Conservation (phyloP, 352 stramenopile species). For the Globisporangium spiculum region DNA sequence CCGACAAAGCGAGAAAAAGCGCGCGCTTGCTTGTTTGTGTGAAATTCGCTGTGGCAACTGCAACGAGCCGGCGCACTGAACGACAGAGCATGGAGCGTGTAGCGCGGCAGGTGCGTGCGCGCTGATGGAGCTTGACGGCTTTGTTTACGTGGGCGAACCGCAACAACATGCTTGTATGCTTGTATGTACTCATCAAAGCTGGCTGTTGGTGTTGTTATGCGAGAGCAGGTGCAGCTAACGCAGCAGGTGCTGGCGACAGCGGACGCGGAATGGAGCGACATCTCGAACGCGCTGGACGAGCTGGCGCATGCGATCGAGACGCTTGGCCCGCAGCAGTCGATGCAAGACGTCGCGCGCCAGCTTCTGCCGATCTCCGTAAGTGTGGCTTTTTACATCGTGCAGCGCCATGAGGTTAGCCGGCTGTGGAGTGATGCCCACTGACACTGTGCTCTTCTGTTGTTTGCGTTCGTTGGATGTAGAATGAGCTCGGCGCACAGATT, state of each 20-base stretch:
- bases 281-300: conserved; percentile 36
- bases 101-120: conserved; percentile 17
- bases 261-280: conserved; percentile 41
- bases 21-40: too few species aligned
- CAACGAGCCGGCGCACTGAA: not conserved
- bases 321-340: conserved; percentile 22
- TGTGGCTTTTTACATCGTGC: not conserved
- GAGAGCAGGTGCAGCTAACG: conserved; percentile 35
- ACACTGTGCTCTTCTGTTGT: conserved; percentile 2
- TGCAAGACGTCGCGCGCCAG: conserved; percentile 31
- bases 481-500: conserved; percentile 40
- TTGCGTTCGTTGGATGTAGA: conserved; percentile 19
- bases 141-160: not conserved
- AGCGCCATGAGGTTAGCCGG: not conserved
- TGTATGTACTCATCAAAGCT: not conserved
- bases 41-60: not conserved
- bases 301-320: conserved; percentile 47
- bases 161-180: too few species aligned
- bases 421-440: not conserved
- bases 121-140: too few species aligned
- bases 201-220: conserved; percentile 11
- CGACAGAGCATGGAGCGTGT: conserved; percentile 19
- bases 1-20: too few species aligned
- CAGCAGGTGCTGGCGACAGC: conserved; percentile 29
- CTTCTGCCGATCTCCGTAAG: conserved; percentile 50